phyloP scores from a whole-genome alignment of 1,284 basidiomycete species.

The Phaffia rhodozyma region DNA sequence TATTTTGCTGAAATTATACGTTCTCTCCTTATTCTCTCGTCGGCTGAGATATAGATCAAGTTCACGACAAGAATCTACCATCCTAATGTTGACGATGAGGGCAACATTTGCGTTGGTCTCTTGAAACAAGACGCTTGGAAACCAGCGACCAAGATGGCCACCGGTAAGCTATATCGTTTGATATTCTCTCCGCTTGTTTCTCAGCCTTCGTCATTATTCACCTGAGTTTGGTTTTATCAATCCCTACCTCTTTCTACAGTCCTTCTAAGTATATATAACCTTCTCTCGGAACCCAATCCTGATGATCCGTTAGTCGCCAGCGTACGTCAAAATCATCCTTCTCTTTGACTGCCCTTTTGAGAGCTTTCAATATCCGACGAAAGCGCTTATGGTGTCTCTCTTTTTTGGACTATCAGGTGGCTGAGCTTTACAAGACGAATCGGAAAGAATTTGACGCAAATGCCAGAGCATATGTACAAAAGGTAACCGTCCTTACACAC shows the following conservation, averaged over 20 bases:
- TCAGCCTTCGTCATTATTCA: background rate
- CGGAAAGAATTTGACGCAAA: slow-evolving; percentile 8
- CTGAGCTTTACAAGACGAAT: slow-evolving; percentile 15
- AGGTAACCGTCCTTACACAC: background rate
- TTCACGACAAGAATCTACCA: slow-evolving; percentile 18
- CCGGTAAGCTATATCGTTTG: background rate
- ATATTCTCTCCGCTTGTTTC: background rate
- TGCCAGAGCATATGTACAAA: slow-evolving; percentile 14
- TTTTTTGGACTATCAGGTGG: background rate
- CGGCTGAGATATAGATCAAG: slow-evolving; percentile 10
- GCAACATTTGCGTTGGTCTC: slow-evolving; percentile 18
- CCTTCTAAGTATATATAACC: slow-evolving; percentile 14
- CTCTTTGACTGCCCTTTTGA: background rate
- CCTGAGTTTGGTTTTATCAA: background rate
- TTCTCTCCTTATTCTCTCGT: background rate
- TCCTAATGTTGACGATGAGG: slow-evolving; percentile 19
- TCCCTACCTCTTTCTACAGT: background rate
- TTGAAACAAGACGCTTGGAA: slow-evolving; percentile 17
- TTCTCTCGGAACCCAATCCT: slow-evolving; percentile 16
- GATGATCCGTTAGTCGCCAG: slow-evolving; percentile 17
- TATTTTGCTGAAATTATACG: background rate
- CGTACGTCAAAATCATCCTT: background rate
- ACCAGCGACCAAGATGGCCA: slow-evolving; percentile 18
- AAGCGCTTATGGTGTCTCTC: background rate
- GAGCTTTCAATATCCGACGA: background rate